phyloP scores from a whole-genome alignment of 768 basidiomycete genomes.

The Clavulina sp. region DNA sequence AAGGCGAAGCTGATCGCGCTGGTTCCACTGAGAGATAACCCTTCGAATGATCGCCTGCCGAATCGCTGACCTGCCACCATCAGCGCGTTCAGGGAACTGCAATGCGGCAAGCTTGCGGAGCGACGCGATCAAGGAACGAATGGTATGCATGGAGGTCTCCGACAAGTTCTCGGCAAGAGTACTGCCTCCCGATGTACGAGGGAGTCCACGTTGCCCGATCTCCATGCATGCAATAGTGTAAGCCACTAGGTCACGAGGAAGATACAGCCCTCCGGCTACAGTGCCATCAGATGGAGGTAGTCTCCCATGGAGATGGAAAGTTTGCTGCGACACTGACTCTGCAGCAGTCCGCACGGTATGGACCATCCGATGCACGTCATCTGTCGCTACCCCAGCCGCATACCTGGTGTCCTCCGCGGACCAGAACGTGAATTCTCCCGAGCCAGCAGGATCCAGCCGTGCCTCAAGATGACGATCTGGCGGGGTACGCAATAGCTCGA shows the following conservation, averaged over 20 bases:
- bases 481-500: slow-evolving; percentile 71
- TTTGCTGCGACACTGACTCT: slow-evolving; percentile 69
- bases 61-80: slow-evolving; percentile 61
- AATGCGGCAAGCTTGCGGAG: slow-evolving; percentile 46
- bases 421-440: slow-evolving; percentile 84
- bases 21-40: slow-evolving; percentile 80
- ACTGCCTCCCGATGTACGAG: slow-evolving; percentile 16
- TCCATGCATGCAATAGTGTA: slow-evolving; percentile 78
- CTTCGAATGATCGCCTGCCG: slow-evolving; percentile 80
- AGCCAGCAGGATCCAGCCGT: slow-evolving; percentile 59
- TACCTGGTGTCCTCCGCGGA: slow-evolving; percentile 65
- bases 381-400: slow-evolving; percentile 12
- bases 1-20: slow-evolving; percentile 63
- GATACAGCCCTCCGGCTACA: slow-evolving; percentile 69
- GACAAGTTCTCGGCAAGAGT: slow-evolving; percentile 58
- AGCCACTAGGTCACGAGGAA: slow-evolving; percentile 80
- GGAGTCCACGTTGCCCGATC: slow-evolving; percentile 52
- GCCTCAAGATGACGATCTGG: slow-evolving; percentile 56
- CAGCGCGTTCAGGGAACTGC: slow-evolving; percentile 50
- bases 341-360: slow-evolving; percentile 69
- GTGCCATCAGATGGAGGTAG: slow-evolving; percentile 54
- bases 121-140: slow-evolving; percentile 58
- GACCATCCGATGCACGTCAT: slow-evolving; percentile 59
- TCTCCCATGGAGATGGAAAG: slow-evolving; percentile 62
- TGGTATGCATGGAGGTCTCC: slow-evolving; percentile 58